Conservation (phyloP, 2,329 filamentous ascomycete genomes). For the Achaetomium macrosporum region DNA sequence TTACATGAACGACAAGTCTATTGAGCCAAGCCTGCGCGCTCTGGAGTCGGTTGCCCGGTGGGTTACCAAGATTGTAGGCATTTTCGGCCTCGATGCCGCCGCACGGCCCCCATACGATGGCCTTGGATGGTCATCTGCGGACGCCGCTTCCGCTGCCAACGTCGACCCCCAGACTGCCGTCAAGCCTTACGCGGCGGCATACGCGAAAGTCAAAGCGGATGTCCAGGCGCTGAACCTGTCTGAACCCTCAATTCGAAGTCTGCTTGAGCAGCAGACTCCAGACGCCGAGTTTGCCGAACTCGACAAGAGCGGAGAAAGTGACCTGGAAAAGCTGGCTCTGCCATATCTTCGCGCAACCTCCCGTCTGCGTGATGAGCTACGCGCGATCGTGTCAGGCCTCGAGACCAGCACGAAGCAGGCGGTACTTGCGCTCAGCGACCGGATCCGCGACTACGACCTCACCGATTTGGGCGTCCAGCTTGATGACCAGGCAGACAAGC, state of each 20-base stretch:
- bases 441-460: constrained; percentile 72
- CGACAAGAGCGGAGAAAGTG: constrained; percentile 40
- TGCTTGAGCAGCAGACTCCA: constrained; percentile 41
- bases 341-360: constrained; percentile 52
- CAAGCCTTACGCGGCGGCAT: constrained; percentile 39
- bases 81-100: constrained; percentile 71
- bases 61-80: constrained; percentile 77
- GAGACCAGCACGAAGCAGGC: constrained; percentile 55
- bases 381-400: constrained; percentile 45
- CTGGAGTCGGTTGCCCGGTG: constrained; percentile 61
- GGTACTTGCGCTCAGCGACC: constrained; percentile 71
- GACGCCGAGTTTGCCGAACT: constrained; percentile 42
- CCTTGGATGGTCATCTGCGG: constrained; percentile 48
- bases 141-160: constrained; percentile 31
- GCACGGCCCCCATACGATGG: constrained; percentile 50
- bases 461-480: constrained; percentile 81
- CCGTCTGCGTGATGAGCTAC: constrained; percentile 56
- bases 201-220: constrained; percentile 41
- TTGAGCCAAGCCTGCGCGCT: constrained; percentile 39
- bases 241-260: constrained; percentile 37
- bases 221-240: constrained; percentile 43
- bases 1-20: constrained; percentile 39
- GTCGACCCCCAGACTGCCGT: constrained; percentile 23
- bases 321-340: constrained; percentile 48
- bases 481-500: constrained; percentile 67